Evolutionary conservation across 2,329 filamentous ascomycete genomes (phyloP).

Genomic region (Penicillium sp.): DNA sequence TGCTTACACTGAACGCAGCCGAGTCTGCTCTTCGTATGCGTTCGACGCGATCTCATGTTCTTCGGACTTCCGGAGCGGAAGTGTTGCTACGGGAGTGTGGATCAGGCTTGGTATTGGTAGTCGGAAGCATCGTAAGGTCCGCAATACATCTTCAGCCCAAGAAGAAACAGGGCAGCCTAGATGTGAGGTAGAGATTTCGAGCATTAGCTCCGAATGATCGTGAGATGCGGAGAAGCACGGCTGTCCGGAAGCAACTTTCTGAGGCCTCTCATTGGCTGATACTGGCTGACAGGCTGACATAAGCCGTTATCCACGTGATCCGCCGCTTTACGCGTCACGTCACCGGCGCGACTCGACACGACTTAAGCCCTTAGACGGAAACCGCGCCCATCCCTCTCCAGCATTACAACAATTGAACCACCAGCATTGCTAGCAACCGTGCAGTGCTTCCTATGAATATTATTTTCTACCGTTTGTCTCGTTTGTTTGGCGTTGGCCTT

Average conservation of each 20-base stretch:
- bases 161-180: neutral
- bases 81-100: neutral
- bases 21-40: conserved; percentile 17
- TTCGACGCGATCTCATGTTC: conserved; percentile 15
- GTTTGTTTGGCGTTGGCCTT: neutral
- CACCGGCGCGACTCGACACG: conserved; percentile 7
- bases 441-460: neutral
- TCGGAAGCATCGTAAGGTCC: neutral
- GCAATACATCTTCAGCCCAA: neutral
- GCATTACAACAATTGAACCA: too few relatives aligned
- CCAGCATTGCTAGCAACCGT: neutral
- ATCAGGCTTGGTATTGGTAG: neutral
- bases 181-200: neutral
- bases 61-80: neutral
- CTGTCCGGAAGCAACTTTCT: neutral
- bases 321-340: too few relatives aligned
- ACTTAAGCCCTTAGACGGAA: neutral
- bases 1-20: conserved; percentile 17
- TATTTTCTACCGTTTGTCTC: neutral
- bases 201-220: neutral
- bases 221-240: neutral
- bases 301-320: neutral
- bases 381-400: neutral
- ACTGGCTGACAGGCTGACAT: neutral
- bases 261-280: neutral